Conservation (phyloP, 192 early-diverging fungal genomes). For the Rhizophagus sp. region DNA sequence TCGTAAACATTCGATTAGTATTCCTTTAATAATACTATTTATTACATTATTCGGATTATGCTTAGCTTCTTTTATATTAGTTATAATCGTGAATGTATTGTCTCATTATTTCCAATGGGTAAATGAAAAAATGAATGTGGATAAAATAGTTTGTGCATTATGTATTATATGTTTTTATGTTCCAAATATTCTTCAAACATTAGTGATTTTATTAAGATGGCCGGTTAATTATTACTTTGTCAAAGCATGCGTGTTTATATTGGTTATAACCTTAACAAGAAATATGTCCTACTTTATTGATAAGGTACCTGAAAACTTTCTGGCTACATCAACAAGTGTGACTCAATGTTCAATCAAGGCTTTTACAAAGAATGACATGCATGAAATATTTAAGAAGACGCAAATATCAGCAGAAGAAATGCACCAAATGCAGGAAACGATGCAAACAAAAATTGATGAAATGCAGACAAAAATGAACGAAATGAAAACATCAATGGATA, state of each 20-base stretch:
- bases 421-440: too few relatives aligned
- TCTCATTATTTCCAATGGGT: neutral
- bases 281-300: conserved; percentile 9
- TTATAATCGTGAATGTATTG: neutral
- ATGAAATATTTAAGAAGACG: too few relatives aligned
- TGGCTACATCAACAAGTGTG: conserved; percentile 8
- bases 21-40: neutral
- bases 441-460: too few relatives aligned
- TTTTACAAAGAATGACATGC: too few relatives aligned
- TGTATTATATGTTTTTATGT: neutral
- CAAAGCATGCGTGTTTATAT: conserved; percentile 17
- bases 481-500: too few relatives aligned
- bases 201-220: neutral
- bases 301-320: neutral
- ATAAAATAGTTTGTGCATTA: neutral
- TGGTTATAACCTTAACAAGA: conserved; percentile 17
- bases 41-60: too few relatives aligned
- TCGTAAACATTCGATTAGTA: neutral
- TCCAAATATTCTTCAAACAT: too few relatives aligned
- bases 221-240: conserved; percentile 23
- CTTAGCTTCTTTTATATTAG: neutral
- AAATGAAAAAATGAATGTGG: too few relatives aligned
- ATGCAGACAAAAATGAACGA: too few relatives aligned
- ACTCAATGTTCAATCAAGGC: neutral
- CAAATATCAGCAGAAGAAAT: too few relatives aligned